Percentiles rank a stretch among this genome's conserved stretches.
Conservation (phyloP, 768 basidiomycete species). For the Multifurca ochricompacta region DNA sequence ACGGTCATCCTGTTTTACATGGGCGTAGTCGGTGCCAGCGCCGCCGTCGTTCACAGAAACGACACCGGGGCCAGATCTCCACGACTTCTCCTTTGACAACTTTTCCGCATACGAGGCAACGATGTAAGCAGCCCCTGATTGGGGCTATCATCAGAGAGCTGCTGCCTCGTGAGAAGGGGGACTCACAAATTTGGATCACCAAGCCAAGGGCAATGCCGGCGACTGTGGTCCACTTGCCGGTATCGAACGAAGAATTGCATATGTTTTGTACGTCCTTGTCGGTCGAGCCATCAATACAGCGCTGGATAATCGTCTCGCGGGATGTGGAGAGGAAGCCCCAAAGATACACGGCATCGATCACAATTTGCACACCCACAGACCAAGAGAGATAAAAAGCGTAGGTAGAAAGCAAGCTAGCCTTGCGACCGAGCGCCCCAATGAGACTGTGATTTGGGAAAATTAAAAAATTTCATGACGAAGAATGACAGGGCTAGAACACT, state of each 20-base stretch:
- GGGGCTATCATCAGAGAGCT: neutral
- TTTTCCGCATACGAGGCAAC: constrained; percentile 8
- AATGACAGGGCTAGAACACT: neutral
- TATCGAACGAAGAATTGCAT: constrained; percentile 1
- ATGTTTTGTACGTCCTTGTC: neutral
- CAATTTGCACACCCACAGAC: constrained; percentile 1
- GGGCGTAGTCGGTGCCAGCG: neutral
- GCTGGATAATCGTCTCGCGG: constrained; percentile 2
- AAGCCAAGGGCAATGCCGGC: neutral
- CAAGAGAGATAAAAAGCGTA: constrained; percentile 11
- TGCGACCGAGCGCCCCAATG: constrained; percentile 15
- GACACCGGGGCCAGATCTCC: neutral
- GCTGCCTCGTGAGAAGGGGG: neutral
- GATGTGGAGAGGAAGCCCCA: constrained; percentile 6
- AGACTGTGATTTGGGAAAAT: constrained; percentile 1
- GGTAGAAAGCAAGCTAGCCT: constrained; percentile 7
- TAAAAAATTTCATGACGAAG: neutral
- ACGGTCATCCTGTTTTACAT: neutral
- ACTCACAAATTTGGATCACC: constrained; percentile 14
- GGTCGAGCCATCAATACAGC: constrained; percentile 15
- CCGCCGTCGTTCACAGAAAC: neutral
- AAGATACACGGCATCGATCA: neutral
- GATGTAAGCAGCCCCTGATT: constrained; percentile 15
- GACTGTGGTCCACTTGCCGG: constrained; percentile 1
- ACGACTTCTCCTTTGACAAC: neutral